These are phyloP conservation scores for Aspergillus fumigatiaffinis DNA, from an alignment of 2,329 filamentous ascomycete species.

Conservation along the genomic window DNA sequence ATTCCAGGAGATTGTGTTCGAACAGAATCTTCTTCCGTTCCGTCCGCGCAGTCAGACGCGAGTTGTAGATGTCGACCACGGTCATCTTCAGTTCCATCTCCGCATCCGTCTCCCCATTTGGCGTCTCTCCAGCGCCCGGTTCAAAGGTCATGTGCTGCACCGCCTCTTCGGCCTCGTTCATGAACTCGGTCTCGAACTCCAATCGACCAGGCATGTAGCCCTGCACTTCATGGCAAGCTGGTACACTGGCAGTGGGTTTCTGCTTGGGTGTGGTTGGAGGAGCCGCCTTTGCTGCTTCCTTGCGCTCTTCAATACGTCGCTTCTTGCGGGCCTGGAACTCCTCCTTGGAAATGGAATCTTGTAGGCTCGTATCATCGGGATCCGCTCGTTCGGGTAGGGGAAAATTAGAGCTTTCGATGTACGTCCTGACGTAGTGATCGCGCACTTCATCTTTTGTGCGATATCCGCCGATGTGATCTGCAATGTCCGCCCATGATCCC, in stretches of 20 bases:
- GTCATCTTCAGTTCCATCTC: slow-evolving; percentile 98
- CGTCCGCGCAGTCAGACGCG: slow-evolving; percentile 80
- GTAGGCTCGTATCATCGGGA: slow-evolving; percentile 72
- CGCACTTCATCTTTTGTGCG: slow-evolving; percentile 92
- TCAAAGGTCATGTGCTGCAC: slow-evolving; percentile 99
- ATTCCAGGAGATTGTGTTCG: slow-evolving; percentile 89
- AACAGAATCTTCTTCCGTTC: slow-evolving; percentile 97
- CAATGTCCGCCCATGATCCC: slow-evolving; percentile 96
- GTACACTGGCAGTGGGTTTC: slow-evolving; percentile 92
- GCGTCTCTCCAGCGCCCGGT: slow-evolving; percentile 87
- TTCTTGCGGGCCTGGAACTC: slow-evolving; percentile 94
- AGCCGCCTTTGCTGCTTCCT: slow-evolving; percentile 80
- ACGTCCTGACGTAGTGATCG: slow-evolving; percentile 87
- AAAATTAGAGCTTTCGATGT: slow-evolving; percentile 77
- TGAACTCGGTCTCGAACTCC: slow-evolving; percentile 96
- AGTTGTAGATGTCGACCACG: slow-evolving; percentile 98
- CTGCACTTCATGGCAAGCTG: slow-evolving; percentile 94
- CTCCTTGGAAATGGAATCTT: slow-evolving; percentile 78
- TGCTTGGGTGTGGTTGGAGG: slow-evolving; percentile 83
- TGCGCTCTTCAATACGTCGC: slow-evolving; percentile 83
- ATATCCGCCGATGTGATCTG: slow-evolving; percentile 95
- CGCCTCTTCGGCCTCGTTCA: slow-evolving; percentile 96
- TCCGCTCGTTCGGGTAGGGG: slow-evolving; percentile 83
- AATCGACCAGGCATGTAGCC: slow-evolving; percentile 97
- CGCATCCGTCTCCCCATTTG: slow-evolving; percentile 82